Percentiles rank a stretch among this genome's conserved stretches.
Evolutionary conservation across 1,139 yeast genomes (phyloP).

Genomic region (Lodderomyces margitis): DNA sequence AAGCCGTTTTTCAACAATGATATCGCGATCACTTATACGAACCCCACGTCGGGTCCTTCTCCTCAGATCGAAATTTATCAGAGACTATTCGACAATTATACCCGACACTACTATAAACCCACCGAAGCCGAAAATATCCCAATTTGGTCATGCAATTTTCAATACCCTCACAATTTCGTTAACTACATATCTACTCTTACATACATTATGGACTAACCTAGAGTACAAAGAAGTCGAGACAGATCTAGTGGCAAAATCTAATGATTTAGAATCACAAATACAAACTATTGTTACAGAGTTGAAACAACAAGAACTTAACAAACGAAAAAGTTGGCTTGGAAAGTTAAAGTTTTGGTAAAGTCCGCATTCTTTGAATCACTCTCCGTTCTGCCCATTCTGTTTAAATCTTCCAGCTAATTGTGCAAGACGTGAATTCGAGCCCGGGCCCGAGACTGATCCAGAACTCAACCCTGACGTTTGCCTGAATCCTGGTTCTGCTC

Average conservation of each 20-base stretch:
- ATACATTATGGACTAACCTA: constrained; percentile 32
- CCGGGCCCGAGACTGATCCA: neutral
- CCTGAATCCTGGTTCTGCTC: neutral
- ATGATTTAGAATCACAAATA: constrained; percentile 29
- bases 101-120: neutral
- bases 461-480: constrained; percentile 9
- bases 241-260: constrained; percentile 24
- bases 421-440: constrained; percentile 35
- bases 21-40: neutral
- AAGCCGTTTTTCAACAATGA: neutral
- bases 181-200: constrained; percentile 37
- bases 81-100: constrained; percentile 1
- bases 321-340: constrained; percentile 14
- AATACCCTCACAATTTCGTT: constrained; percentile 44
- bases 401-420: constrained; percentile 39
- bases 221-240: constrained; percentile 32
- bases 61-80: neutral
- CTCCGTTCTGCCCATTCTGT: constrained; percentile 15
- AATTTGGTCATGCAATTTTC: constrained; percentile 39
- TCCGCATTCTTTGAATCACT: neutral
- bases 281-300: constrained; percentile 28
- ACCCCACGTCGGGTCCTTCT: neutral
- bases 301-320: constrained; percentile 7
- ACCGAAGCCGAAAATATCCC: constrained; percentile 33
- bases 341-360: constrained; percentile 21